phyloP scores from a whole-genome alignment of 2,329 filamentous ascomycete species.

The Lachnellula occidentalis region DNA sequence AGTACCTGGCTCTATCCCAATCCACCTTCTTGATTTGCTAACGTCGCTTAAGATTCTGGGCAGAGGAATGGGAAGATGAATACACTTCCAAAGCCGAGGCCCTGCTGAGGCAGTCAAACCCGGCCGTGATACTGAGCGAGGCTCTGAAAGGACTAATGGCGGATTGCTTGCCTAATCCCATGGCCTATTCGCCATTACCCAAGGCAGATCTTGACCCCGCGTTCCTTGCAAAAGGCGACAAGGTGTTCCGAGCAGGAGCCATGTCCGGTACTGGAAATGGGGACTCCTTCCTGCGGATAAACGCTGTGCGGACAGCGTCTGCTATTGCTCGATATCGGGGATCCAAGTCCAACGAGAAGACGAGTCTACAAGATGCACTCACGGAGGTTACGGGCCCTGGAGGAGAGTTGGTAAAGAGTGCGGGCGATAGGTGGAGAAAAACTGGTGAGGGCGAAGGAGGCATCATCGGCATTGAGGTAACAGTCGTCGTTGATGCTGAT shows the following conservation, averaged over 20 bases:
- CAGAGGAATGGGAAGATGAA: conserved; percentile 68
- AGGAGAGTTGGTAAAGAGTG: conserved; percentile 70
- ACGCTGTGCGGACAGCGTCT: conserved; percentile 65
- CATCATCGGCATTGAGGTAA: conserved; percentile 73
- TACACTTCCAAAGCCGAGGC: conserved; percentile 28
- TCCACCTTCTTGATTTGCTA: too few relatives aligned
- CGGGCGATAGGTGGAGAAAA: conserved; percentile 64
- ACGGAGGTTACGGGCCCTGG: conserved; percentile 60
- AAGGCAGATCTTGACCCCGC: conserved; percentile 25
- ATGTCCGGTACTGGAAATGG: conserved; percentile 83
- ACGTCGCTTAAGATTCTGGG: conserved; percentile 57
- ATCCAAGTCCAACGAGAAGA: conserved; percentile 12
- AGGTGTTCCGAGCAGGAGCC: conserved; percentile 37
- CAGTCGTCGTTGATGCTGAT: conserved; percentile 40
- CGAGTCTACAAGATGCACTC: conserved; percentile 52
- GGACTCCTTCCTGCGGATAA: conserved; percentile 73
- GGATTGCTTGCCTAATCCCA: conserved; percentile 52
- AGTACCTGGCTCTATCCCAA: too few relatives aligned
- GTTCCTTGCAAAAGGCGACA: conserved; percentile 26
- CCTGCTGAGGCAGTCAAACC: conserved; percentile 20
- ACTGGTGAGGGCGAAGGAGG: conserved; percentile 79
- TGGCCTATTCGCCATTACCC: conserved; percentile 28
- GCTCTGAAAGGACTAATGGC: conserved; percentile 46
- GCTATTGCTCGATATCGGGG: conserved; percentile 61
- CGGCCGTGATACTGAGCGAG: conserved; percentile 37